These are phyloP conservation scores for Zygosaccharomyces pseudorouxii DNA, from an alignment of 805 yeast genomes.

Conservation along the genomic window DNA sequence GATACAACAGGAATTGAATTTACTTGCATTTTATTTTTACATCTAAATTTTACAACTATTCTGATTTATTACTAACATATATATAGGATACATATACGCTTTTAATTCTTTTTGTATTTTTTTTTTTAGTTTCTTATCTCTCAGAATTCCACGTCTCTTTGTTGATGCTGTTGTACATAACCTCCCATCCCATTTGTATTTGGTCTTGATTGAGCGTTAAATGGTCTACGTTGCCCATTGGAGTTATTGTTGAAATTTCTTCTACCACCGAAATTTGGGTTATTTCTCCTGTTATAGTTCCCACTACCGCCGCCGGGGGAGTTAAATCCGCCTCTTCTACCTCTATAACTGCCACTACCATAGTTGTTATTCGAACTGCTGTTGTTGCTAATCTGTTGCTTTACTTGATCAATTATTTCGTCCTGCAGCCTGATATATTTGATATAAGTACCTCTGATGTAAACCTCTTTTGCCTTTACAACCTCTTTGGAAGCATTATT, in stretches of 20 bases:
- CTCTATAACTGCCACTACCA: constrained; percentile 34
- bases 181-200: constrained; percentile 30
- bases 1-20: constrained; percentile 7
- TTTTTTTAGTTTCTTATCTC: background rate
- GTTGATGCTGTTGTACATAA: constrained; percentile 29
- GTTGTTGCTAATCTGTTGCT: constrained; percentile 54
- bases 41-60: constrained; percentile 1
- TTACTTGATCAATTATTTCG: constrained; percentile 69
- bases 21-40: background rate
- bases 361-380: constrained; percentile 37
- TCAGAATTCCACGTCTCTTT: constrained; percentile 14
- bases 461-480: constrained; percentile 65
- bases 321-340: constrained; percentile 13
- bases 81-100: background rate
- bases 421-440: constrained; percentile 73
- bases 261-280: constrained; percentile 20
- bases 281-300: constrained; percentile 33
- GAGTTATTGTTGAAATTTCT: constrained; percentile 29
- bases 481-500: constrained; percentile 42
- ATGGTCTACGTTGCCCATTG: constrained; percentile 12
- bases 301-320: constrained; percentile 35
- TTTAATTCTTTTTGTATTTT: background rate
- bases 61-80: constrained; percentile 3
- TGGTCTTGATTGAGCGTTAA: constrained; percentile 11
- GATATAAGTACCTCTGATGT: constrained; percentile 81